phyloP scores from a whole-genome alignment of 495 filamentous ascomycete genomes.

The Bacidia gigantensis region DNA sequence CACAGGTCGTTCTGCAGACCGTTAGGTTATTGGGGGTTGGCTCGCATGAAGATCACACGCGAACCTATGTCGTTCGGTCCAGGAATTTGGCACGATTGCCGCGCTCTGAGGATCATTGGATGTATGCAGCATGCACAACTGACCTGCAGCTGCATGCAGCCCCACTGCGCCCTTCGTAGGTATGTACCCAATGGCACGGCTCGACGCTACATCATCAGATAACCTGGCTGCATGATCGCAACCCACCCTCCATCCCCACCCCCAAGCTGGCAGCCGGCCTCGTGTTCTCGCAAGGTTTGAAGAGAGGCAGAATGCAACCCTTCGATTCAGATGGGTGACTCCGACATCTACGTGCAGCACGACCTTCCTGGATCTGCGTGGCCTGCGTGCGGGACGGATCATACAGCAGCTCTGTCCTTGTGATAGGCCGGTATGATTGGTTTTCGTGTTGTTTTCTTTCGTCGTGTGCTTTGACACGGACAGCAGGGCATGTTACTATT shows the following conservation, averaged over 20 bases:
- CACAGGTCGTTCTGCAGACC: too few relatives aligned
- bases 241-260: too few relatives aligned
- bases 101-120: not conserved
- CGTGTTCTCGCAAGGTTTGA: not conserved
- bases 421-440: too few relatives aligned
- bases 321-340: not conserved
- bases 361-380: too few relatives aligned
- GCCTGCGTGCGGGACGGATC: too few relatives aligned
- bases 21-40: not conserved
- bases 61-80: not conserved
- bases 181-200: not conserved
- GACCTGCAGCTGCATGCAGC: not conserved
- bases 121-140: not conserved
- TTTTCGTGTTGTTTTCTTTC: too few relatives aligned
- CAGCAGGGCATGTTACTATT: not conserved
- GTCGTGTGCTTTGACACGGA: not conserved
- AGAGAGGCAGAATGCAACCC: not conserved
- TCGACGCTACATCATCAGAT: not conserved
- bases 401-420: not conserved
- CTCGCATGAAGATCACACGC: not conserved
- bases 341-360: not conserved
- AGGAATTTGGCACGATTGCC: not conserved
- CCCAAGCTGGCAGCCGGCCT: not conserved
- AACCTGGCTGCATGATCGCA: not conserved
- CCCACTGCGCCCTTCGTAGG: too few relatives aligned